Conservation (phyloP, 1,139 yeast species). For the Martiniozyma asiatica region DNA sequence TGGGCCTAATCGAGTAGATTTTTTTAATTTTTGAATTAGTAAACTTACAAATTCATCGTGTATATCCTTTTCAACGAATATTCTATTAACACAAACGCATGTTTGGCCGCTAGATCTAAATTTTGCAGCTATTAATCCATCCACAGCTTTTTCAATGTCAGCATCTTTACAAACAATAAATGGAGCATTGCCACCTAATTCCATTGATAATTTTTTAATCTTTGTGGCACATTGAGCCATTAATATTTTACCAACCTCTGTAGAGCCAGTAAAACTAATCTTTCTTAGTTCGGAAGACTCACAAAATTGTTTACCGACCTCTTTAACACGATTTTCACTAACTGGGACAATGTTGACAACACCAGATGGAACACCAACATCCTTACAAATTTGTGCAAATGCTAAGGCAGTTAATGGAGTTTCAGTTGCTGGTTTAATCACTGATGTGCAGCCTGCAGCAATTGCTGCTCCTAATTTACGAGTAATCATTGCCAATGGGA, state of each 20-base stretch:
- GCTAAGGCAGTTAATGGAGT: conserved; percentile 86
- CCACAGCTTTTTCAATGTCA: conserved; percentile 64
- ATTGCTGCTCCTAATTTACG: conserved; percentile 85
- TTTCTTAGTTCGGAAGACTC: conserved; percentile 58
- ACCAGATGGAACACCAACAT: conserved; percentile 86
- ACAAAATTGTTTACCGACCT: conserved; percentile 59
- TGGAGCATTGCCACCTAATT: conserved; percentile 92
- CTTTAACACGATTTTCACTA: conserved; percentile 37
- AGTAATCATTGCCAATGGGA: conserved; percentile 90
- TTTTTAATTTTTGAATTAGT: conserved; percentile 37
- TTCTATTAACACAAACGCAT: conserved; percentile 71
- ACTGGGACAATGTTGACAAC: conserved; percentile 58
- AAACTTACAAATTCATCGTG: conserved; percentile 45
- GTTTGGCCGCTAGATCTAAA: conserved; percentile 74
- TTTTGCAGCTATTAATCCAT: conserved; percentile 55
- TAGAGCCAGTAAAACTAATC: conserved; percentile 86
- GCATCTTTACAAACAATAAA: conserved; percentile 81
- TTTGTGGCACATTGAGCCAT: conserved; percentile 70
- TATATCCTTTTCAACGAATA: conserved; percentile 53
- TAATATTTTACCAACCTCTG: conserved; percentile 67
- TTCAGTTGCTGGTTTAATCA: conserved; percentile 81
- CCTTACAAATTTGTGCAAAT: conserved; percentile 53
- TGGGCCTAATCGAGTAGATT: conserved; percentile 39
- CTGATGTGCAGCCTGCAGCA: conserved; percentile 89
- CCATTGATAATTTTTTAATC: conserved; percentile 73